A percentile compares a stretch with the other conserved stretches of the same genome.
These are phyloP conservation scores for Celoporthe dispersa DNA, from an alignment of 2,329 filamentous ascomycete genomes.

Conservation along the genomic window DNA sequence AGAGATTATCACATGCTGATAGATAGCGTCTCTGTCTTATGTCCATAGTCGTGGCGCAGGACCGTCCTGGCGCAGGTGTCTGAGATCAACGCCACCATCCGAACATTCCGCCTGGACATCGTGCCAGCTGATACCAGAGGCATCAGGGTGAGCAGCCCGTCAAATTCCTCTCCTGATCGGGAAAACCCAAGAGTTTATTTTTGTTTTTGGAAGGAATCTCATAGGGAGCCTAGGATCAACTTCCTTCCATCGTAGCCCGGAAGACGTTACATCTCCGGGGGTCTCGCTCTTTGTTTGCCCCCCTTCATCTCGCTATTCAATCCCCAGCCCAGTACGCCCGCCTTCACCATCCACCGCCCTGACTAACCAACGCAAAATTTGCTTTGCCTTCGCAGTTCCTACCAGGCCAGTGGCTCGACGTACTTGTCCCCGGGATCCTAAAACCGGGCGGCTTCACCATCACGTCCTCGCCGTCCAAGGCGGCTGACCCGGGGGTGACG, in stretches of 20 bases:
- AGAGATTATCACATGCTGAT: background rate
- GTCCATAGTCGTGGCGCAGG: constrained; percentile 55
- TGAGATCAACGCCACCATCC: constrained; percentile 68
- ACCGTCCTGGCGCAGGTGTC: constrained; percentile 66
- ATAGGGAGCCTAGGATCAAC: no score
- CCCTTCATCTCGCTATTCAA: no score
- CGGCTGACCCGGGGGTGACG: constrained; percentile 32
- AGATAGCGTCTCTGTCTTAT: background rate
- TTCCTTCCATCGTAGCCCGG: no score
- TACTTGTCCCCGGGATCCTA: constrained; percentile 69
- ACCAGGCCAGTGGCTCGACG: constrained; percentile 88
- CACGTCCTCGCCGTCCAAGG: constrained; percentile 71
- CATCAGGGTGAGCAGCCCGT: constrained; percentile 50
- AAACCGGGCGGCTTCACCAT: constrained; percentile 88
- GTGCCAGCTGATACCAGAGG: constrained; percentile 46
- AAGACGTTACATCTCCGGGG: no score
- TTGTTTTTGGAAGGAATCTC: no score
- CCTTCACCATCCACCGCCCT: background rate
- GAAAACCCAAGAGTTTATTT: no score
- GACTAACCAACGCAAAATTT: constrained; percentile 31
- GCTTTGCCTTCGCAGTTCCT: constrained; percentile 60
- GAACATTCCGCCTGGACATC: constrained; percentile 69
- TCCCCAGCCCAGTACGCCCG: no score
- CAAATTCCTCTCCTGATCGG: no score
- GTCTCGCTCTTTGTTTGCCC: no score